These are phyloP conservation scores for Anastatica hierochuntica DNA, from an alignment of 345 rosid genomes.

Conservation along the genomic window DNA sequence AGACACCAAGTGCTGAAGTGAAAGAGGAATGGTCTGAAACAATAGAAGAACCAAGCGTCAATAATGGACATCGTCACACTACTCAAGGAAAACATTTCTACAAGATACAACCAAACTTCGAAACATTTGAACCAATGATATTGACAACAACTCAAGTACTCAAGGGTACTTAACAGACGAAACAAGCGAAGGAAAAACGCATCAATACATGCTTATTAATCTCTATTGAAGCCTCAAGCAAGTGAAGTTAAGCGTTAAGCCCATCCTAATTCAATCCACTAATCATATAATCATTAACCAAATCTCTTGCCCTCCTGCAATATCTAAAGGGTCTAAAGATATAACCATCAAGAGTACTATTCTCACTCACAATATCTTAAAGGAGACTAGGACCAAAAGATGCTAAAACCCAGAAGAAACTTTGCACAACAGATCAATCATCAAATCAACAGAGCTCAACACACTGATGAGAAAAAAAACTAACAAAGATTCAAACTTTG, in stretches of 20 bases:
- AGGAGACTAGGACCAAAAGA: background rate
- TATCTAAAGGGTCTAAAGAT: background rate
- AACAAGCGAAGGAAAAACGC: no score
- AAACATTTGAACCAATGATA: background rate
- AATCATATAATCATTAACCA: background rate
- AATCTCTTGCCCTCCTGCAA: background rate
- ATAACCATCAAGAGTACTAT: background rate
- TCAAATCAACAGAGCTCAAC: background rate
- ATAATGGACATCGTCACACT: background rate
- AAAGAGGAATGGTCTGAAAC: conserved; percentile 46
- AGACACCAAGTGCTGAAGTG: conserved; percentile 57
- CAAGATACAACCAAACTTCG: background rate
- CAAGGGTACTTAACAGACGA: no score
- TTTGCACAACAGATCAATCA: background rate
- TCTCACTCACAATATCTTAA: no score
- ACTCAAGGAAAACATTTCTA: no score
- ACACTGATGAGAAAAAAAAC: background rate
- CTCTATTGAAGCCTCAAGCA: no score
- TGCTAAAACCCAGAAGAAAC: background rate
- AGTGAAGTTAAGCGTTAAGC: no score
- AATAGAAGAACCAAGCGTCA: background rate
- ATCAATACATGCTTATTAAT: no score
- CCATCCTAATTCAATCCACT: background rate
- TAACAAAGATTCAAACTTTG: background rate
- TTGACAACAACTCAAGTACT: no score